phyloP scores from a whole-genome alignment of 176 grass and related monocot genomes.

The Tillandsia fasciculata region DNA sequence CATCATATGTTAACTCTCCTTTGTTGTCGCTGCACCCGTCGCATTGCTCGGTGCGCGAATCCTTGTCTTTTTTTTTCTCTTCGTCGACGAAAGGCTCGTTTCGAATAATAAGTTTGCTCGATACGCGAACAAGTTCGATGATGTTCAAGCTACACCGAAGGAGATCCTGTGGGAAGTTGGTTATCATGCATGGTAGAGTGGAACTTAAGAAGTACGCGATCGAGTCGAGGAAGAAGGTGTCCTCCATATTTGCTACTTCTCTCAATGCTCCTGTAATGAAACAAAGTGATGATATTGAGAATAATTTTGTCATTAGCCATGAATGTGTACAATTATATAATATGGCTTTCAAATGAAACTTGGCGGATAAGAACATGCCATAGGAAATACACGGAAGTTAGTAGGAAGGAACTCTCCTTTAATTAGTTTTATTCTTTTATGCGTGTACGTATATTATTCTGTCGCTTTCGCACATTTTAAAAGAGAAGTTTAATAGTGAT shows the following conservation, averaged over 20 bases:
- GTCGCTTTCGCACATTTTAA: too few relatives aligned
- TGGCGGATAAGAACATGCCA: too few relatives aligned
- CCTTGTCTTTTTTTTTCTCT: neutral
- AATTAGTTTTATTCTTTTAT: too few relatives aligned
- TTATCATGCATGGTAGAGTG: neutral
- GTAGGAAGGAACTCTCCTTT: too few relatives aligned
- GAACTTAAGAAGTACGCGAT: neutral
- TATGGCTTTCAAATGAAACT: too few relatives aligned
- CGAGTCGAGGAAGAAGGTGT: neutral
- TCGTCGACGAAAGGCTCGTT: neutral
- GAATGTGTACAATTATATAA: too few relatives aligned
- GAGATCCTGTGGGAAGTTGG: constrained; percentile 2
- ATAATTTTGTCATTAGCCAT: neutral
- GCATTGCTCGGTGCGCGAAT: neutral
- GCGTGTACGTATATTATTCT: too few relatives aligned
- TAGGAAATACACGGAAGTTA: too few relatives aligned
- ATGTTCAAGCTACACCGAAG: neutral
- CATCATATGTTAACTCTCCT: neutral
- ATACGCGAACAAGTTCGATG: neutral
- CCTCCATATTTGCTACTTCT: neutral
- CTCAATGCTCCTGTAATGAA: neutral
- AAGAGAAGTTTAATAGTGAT: too few relatives aligned
- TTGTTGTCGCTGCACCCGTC: neutral
- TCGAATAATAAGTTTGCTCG: neutral
- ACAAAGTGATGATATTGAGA: neutral